Evolutionary conservation across 179 eudicot genomes (phyloP), one percentile per base, ranked within the genome.

Genomic region (Pouteria campechiana): DNA sequence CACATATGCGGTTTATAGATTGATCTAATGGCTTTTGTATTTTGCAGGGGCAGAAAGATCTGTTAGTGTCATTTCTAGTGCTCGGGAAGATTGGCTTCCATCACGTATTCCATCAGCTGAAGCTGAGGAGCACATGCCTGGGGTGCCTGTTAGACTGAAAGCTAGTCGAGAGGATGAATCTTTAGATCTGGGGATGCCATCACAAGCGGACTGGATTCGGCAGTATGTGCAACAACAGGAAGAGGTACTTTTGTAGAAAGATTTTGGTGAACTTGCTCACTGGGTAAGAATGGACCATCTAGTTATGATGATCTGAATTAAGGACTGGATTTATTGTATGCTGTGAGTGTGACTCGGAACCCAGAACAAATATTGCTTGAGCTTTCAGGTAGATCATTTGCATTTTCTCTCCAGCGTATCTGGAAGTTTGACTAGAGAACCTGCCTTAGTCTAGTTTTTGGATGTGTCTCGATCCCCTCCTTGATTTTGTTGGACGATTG

Each of bases 191-290:
- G 60, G 58, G 46, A 79, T 78, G 51, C 81, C 63, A 22, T 81
- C 97, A 46, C 95, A 89, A 70, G 95, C 90, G 34, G 90, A 89
- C 57, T 89, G 97, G 97, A 89, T 89, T 49, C 86, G 90, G 19
- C 86, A 74, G 34, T 89, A 89, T 66, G 65, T 89, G 83, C 83
- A 85, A 66, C 88, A 76, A 52, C 90, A 89, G 65, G 97, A 81
- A 57, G 95, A 89, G 97, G 97, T 89, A 73, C 29, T 17, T 17
- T 30, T 37, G 15, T 12, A 41, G 13, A 8, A 21, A 14, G 3
- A 7, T 22, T 14, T 41, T 29, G 32, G 7, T n/a, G n/a, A n/a
- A n/a, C n/a, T n/a, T n/a, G n/a, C n/a, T n/a, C n/a, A n/a, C n/a
- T n/a, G n/a, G n/a, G n/a, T n/a, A n/a, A n/a, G n/a, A n/a, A n/a